phyloP scores from a whole-genome alignment of 2,329 filamentous ascomycete species.

The Beauveria varroae region DNA sequence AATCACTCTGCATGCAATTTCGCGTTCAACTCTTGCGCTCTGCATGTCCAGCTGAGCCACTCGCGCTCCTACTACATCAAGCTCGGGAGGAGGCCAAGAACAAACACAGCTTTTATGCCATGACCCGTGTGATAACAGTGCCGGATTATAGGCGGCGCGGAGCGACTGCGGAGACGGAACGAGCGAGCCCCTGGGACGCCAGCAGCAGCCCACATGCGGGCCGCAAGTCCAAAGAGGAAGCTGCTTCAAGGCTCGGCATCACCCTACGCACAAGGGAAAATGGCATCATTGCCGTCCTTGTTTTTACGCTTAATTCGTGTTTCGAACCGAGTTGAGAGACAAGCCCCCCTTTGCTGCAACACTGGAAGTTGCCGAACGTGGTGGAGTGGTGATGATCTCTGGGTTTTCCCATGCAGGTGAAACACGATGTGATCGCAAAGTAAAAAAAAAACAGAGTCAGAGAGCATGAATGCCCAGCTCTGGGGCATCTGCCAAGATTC shows the following conservation, averaged over 20 bases:
- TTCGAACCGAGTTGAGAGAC: neutral
- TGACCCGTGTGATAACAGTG: neutral
- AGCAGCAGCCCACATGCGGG: neutral
- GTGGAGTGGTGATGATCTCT: neutral
- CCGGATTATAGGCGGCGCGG: neutral
- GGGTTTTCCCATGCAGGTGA: neutral
- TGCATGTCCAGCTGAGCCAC: neutral
- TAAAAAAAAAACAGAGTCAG: neutral
- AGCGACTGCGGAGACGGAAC: neutral
- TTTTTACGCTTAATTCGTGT: conserved; percentile 2
- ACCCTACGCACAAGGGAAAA: neutral
- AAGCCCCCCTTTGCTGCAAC: neutral
- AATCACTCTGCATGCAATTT: neutral
- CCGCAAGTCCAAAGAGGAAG: conserved; percentile 7
- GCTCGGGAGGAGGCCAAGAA: neutral
- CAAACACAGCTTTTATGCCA: too few relatives aligned
- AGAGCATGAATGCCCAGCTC: too few relatives aligned
- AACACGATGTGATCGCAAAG: neutral
- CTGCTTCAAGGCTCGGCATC: neutral
- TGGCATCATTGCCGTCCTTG: neutral
- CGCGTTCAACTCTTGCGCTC: neutral
- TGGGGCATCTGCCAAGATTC: neutral
- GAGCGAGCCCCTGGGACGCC: neutral
- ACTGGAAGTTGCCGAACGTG: neutral
- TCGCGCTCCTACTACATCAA: neutral